A percentile compares a stretch with the other conserved stretches of the same genome.
These are phyloP conservation scores for Neohortaea acidophila DNA, from an alignment of 495 filamentous ascomycete genomes.

Conservation along the genomic window DNA sequence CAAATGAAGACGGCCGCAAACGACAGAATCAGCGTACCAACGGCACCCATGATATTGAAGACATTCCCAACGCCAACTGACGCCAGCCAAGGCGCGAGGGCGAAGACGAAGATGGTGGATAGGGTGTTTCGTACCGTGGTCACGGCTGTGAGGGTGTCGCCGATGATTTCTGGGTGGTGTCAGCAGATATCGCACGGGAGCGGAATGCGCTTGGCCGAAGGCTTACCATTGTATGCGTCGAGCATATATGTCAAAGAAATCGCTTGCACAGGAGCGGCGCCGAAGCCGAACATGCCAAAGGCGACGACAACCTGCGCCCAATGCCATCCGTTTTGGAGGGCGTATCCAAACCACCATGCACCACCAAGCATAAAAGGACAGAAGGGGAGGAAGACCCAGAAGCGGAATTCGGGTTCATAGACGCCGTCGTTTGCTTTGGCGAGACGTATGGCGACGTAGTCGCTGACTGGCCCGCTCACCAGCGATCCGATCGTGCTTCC, in stretches of 20 bases:
- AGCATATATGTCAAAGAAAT: slow-evolving; percentile 11
- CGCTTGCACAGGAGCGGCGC: slow-evolving; percentile 7
- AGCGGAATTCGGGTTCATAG: slow-evolving; percentile 14
- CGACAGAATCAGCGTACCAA: slow-evolving; percentile 2
- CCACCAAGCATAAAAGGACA: slow-evolving; percentile 10
- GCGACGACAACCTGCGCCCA: slow-evolving; percentile 11
- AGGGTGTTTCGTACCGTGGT: slow-evolving; percentile 7
- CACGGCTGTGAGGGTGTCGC: slow-evolving; percentile 10
- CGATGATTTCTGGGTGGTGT: slow-evolving; percentile 8
- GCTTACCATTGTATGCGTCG: slow-evolving; percentile 10
- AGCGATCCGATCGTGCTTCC: slow-evolving; percentile 9
- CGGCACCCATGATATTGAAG: slow-evolving; percentile 12
- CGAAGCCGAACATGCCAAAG: slow-evolving; percentile 7
- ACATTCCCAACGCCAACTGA: slow-evolving; percentile 14
- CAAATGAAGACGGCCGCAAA: slow-evolving; percentile 10
- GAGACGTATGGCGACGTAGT: slow-evolving; percentile 5
- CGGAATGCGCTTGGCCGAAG: not conserved
- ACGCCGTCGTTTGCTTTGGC: slow-evolving; percentile 13
- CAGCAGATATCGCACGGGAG: not conserved
- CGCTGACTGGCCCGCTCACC: slow-evolving; percentile 5
- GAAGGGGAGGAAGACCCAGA: slow-evolving; percentile 15
- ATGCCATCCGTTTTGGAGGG: slow-evolving; percentile 1
- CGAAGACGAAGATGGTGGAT: slow-evolving; percentile 16
- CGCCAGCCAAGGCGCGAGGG: slow-evolving; percentile 9
- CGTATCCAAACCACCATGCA: slow-evolving; percentile 13